phyloP scores from a whole-genome alignment of 140 eudicot genomes.

The Bidens hawaiensis region DNA sequence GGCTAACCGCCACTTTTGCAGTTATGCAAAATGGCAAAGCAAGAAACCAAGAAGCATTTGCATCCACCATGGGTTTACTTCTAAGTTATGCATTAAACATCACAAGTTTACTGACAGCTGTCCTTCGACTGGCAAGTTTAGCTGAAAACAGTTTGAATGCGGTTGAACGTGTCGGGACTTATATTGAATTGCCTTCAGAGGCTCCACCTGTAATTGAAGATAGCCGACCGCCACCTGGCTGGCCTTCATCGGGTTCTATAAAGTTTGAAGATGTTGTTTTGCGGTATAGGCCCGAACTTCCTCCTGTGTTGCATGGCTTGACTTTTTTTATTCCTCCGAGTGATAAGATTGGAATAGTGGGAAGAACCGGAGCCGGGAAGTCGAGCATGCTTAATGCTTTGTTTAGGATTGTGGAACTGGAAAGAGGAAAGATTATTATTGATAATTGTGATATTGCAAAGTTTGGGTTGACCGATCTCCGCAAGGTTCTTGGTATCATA shows the following conservation, averaged over 20 bases:
- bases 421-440: conserved; percentile 72
- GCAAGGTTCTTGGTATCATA: conserved; percentile 85
- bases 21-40: conserved; percentile 86
- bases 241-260: conserved; percentile 81
- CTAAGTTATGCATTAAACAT: conserved; percentile 87
- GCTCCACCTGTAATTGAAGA: conserved; percentile 63
- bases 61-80: conserved; percentile 93
- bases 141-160: conserved; percentile 95
- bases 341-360: conserved; percentile 90
- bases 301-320: conserved; percentile 81
- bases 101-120: conserved; percentile 59
- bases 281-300: conserved; percentile 94
- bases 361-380: conserved; percentile 98
- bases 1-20: conserved; percentile 98
- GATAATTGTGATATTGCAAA: conserved; percentile 78
- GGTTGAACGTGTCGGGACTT: conserved; percentile 91
- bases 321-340: conserved; percentile 58
- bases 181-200: conserved; percentile 91
- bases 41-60: conserved; percentile 83
- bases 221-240: conserved; percentile 90
- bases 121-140: conserved; percentile 74
- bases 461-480: conserved; percentile 83
- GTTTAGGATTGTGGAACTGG: conserved; percentile 87
- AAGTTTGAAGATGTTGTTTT: conserved; percentile 80
- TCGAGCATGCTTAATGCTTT: conserved; percentile 98